Base-by-base conservation (phyloP, 768 basidiomycete genomes). In the Rhizopogon salebrosus region DNA sequence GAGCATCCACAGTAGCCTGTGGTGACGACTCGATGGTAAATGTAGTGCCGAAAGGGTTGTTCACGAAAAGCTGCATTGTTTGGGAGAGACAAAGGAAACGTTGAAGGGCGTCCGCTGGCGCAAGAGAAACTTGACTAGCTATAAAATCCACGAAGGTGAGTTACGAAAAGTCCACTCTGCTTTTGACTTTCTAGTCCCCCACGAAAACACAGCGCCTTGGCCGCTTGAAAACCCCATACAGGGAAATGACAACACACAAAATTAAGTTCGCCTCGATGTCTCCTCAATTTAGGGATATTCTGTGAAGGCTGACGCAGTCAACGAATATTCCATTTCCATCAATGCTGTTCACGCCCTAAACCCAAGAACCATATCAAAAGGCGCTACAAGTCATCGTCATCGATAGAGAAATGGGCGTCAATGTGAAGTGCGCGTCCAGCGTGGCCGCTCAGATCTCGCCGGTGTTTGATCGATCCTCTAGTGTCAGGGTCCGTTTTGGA, bases 1-100 rank as follows among this genome's bases (percentile, higher is more conserved):
- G 50, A 40, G 29, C 9, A 31, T 31, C 18, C 9, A 20, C 38
- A 10, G 50, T 51, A 26, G 42, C 50, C 36, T 41, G 26, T 13
- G 40, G 50, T n/a, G 40, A 51, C 11, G 18, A 37, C 14, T 51
- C 37, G 18, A 51, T 16, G 14, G 50, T 51, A 14, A 51, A 9
- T 39, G 50, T 51, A 3, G 50, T 22, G 29, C 50, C 40, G 29
- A 42, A 51, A 18, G 40, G 40, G 16, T 51, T 37, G 29, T 42
- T 40, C 13, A 51, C 39, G 26, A 51, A 51, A 51, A 51, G 50
- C 41, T 51, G 50, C 50, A 51, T 51, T 37, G 22, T 13, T 16
- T 22, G 18, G 16, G 11, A 48, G 27, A 36, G 11, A 22, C 20
- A 29, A 20, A 23, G 27, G 46, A 36, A 48, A 39, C 38, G n/a